Percentiles rank a stretch among this genome's conserved stretches.
phyloP scores from a whole-genome alignment of 805 yeast species.

The Candida suzukii region DNA sequence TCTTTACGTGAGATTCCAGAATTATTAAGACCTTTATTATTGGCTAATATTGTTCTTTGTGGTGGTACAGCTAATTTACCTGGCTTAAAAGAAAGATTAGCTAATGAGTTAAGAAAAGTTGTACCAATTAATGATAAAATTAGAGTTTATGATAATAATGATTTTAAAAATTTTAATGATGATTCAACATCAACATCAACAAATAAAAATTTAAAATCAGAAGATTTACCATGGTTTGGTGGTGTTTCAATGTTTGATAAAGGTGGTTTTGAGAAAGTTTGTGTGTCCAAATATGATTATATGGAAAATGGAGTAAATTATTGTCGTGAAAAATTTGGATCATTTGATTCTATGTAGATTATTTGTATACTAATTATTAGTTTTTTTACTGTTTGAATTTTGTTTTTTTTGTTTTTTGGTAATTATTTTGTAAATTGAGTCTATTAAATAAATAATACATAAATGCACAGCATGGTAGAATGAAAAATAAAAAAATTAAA shows the following conservation, averaged over 20 bases:
- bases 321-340: conserved; percentile 23
- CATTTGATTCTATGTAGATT: background rate
- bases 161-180: conserved; percentile 2
- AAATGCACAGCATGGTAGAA: too few relatives aligned
- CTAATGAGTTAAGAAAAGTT: conserved; percentile 55
- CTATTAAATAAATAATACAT: too few relatives aligned
- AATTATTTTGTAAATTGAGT: too few relatives aligned
- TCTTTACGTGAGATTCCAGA: conserved; percentile 67
- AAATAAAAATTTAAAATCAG: too few relatives aligned
- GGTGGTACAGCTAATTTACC: conserved; percentile 80
- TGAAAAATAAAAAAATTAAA: too few relatives aligned
- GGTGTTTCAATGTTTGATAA: conserved; percentile 42
- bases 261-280: conserved; percentile 40
- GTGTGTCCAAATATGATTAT: conserved; percentile 73
- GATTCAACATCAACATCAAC: too few relatives aligned
- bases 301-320: conserved; percentile 69
- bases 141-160: conserved; percentile 30
- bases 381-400: too few relatives aligned
- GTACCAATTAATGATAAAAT: conserved; percentile 69
- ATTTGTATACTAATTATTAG: too few relatives aligned
- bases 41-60: conserved; percentile 68
- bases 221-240: conserved; percentile 51
- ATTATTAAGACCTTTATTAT: conserved; percentile 62
- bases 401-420: too few relatives aligned
- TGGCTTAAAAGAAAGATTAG: conserved; percentile 57